Evolutionary conservation across 768 basidiomycete genomes (phyloP), one percentile per base, ranked within the genome.

Genomic region (Pleurotus ostreatus): DNA sequence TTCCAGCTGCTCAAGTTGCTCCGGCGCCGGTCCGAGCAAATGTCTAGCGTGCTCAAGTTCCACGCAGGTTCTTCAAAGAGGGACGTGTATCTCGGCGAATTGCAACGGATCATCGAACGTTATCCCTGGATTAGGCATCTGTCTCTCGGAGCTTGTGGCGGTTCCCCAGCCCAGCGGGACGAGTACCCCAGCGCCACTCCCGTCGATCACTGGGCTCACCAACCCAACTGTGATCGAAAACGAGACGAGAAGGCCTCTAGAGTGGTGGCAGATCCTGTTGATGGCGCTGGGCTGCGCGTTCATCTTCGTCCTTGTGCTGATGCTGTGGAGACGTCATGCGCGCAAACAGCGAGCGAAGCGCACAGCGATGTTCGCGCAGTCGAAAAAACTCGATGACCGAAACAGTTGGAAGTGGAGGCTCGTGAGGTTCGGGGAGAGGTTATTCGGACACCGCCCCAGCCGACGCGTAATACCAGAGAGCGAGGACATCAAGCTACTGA

Each of bases 191-290:
- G 60, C 61, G 16, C 76, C 83, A 1, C 70, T 85, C 18, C 84
- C 86, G 20, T 69, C 79, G 11, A 70, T 86, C 57, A 77, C 84
- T 1, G 86, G 88, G 23, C 68, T 86, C 57, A 66, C 77, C 43
- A 70, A 78, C n/a, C 86, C 88, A 0, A 78, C 77, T 2, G 57
- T 61, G 4, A 63, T 68, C 25, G 60, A 58, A 55, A 51, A 69
- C 61, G 15, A 63, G 54, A 23, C 62, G 16, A 67, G 64, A 18
- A 74, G 72, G 23, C 39, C 74, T 20, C 72, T 92, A 7, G 71
- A 74, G 57, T 92, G 91, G 90, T 92, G 90, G 89, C 78, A 93
- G 71, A 91, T 92, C 61, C 73, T 92, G 55, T 79, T 92, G 55
- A 92, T 92, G 88, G 75, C 85, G 0, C 80, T 92, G 38, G 89